Evolutionary conservation across 1,284 basidiomycete species (phyloP).

Genomic region (Coniferiporia weirii): DNA sequence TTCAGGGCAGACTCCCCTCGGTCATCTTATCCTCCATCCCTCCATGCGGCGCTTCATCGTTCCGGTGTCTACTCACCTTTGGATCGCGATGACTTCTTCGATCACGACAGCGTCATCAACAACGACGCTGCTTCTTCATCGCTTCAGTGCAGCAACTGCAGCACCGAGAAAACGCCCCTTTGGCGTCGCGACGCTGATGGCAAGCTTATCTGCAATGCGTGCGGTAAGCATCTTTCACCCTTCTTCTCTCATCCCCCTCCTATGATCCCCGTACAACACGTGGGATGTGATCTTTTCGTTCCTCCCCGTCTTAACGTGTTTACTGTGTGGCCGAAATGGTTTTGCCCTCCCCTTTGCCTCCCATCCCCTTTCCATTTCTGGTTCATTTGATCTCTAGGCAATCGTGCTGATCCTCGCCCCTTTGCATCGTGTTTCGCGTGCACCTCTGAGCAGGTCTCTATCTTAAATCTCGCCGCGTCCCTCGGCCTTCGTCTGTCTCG

Average conservation of each 20-base stretch:
- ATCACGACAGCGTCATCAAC: slow-evolving; percentile 32
- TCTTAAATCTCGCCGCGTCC: slow-evolving; percentile 61
- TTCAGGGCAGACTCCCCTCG: not conserved
- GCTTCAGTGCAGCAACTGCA: slow-evolving; percentile 58
- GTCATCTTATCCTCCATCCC: slow-evolving; percentile 3
- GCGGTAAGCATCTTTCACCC: slow-evolving; percentile 56
- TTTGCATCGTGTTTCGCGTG: slow-evolving; percentile 23
- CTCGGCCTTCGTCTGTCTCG: slow-evolving; percentile 46
- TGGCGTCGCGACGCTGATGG: slow-evolving; percentile 80
- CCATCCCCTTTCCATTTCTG: slow-evolving; percentile 16
- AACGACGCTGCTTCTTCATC: slow-evolving; percentile 8
- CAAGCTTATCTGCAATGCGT: slow-evolving; percentile 80
- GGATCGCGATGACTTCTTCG: slow-evolving; percentile 2
- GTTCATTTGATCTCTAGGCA: slow-evolving; percentile 20
- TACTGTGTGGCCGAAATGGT: slow-evolving; percentile 4
- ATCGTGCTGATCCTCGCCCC: slow-evolving; percentile 18
- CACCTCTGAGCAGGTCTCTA: slow-evolving; percentile 48
- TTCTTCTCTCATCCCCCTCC: slow-evolving; percentile 24
- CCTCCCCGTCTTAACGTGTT: slow-evolving; percentile 8
- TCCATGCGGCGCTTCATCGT: slow-evolving; percentile 7
- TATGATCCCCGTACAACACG: slow-evolving; percentile 31
- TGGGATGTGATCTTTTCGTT: slow-evolving; percentile 12
- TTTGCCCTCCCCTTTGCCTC: slow-evolving; percentile 10
- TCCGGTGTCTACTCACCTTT: slow-evolving; percentile 8
- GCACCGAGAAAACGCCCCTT: slow-evolving; percentile 68